phyloP scores from a whole-genome alignment of 2,329 filamentous ascomycete species.

The Fusarium falciforme region DNA sequence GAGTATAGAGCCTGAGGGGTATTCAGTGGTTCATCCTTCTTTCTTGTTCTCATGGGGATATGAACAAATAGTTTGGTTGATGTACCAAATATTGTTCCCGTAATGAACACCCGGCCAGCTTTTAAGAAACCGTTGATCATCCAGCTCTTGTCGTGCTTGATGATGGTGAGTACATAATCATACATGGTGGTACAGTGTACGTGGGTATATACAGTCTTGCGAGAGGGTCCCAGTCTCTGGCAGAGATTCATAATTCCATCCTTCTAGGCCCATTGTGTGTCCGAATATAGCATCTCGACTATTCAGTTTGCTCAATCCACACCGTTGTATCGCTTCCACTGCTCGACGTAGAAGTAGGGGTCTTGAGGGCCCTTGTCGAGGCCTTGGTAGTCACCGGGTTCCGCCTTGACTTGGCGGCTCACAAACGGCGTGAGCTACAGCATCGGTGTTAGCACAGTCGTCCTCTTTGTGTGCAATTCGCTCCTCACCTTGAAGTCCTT shows the following conservation, averaged over 20 bases:
- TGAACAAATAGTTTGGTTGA: neutral
- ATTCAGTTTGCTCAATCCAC: constrained; percentile 57
- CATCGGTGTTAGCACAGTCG: constrained; percentile 26
- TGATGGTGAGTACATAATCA: constrained; percentile 39
- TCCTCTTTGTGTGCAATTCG: neutral
- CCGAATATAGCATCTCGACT: neutral
- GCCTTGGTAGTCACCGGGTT: constrained; percentile 66
- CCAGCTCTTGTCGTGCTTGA: constrained; percentile 20
- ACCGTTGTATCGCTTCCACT: constrained; percentile 77
- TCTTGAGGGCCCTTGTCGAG: constrained; percentile 66
- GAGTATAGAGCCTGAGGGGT: neutral
- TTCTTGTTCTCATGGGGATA: neutral
- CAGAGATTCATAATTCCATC: constrained; percentile 9
- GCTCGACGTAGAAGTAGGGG: constrained; percentile 70
- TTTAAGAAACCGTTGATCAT: constrained; percentile 11
- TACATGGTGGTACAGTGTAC: constrained; percentile 47
- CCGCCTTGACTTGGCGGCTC: constrained; percentile 65
- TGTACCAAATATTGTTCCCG: neutral
- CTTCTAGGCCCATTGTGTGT: neutral
- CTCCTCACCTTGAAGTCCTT: constrained; percentile 76
- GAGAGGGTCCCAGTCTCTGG: constrained; percentile 33
- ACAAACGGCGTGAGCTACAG: constrained; percentile 83
- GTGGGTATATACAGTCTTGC: constrained; percentile 46
- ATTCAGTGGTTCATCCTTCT: neutral
- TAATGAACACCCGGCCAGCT: constrained; percentile 8